phyloP scores from a whole-genome alignment of 768 basidiomycete genomes.

The Mycena indigotica region DNA sequence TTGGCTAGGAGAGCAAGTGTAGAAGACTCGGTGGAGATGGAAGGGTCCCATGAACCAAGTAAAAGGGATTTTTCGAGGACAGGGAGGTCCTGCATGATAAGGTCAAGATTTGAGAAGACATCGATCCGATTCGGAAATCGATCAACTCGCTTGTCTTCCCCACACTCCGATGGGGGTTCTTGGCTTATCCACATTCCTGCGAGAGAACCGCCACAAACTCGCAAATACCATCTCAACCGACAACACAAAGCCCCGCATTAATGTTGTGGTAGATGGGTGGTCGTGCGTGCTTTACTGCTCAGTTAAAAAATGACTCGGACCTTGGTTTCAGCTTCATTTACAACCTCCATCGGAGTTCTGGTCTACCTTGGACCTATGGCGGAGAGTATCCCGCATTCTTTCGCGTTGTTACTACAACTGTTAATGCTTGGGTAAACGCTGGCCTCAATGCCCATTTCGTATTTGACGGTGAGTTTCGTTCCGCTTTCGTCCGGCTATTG shows the following conservation, averaged over 20 bases:
- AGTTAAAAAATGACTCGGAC: slow-evolving; percentile 7
- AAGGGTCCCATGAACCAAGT: not conserved
- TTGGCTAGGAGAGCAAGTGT: slow-evolving; percentile 46
- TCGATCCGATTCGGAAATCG: too few relatives aligned
- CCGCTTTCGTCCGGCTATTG: too few relatives aligned
- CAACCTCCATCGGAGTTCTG: slow-evolving; percentile 58
- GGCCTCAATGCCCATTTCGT: slow-evolving; percentile 73
- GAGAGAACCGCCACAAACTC: slow-evolving; percentile 46
- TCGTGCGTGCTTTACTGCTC: slow-evolving; percentile 60
- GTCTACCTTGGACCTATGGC: slow-evolving; percentile 82
- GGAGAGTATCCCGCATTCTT: slow-evolving; percentile 71
- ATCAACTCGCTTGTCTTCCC: too few relatives aligned
- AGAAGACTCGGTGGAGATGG: slow-evolving; percentile 23
- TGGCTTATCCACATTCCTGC: slow-evolving; percentile 55
- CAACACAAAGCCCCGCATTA: slow-evolving; percentile 27
- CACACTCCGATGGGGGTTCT: slow-evolving; percentile 48
- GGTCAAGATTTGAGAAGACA: not conserved
- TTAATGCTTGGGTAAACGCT: slow-evolving; percentile 68
- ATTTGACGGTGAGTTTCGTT: too few relatives aligned
- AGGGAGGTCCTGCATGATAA: not conserved
- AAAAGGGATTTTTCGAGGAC: not conserved
- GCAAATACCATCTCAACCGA: slow-evolving; percentile 28
- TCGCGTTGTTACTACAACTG: slow-evolving; percentile 48
- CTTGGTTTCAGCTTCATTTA: slow-evolving; percentile 69
- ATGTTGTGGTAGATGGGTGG: slow-evolving; percentile 81